Base-by-base conservation (phyloP, 2,329 filamentous ascomycete genomes). In the Colletotrichum camelliae region DNA sequence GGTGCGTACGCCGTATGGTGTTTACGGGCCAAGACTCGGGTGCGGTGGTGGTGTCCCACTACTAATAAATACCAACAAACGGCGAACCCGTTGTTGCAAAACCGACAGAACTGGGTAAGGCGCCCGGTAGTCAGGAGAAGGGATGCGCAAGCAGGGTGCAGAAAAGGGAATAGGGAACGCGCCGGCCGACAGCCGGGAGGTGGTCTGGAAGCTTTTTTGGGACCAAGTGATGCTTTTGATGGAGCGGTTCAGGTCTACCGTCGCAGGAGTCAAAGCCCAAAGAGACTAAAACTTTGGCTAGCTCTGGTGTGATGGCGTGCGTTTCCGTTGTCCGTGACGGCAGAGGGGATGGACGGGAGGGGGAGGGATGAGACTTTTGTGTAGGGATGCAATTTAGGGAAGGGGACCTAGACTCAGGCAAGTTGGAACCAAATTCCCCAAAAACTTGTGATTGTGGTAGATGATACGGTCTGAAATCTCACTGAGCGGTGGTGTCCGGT, bases 191-290 rank as follows among this genome's bases (percentile, higher is more conserved):
- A 73, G 58, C 73, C 73, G 70, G 64, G n/a, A 64, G 43, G 39
- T 37, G 70, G 73, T 60, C 58, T 65, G 58, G 64, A 75, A 73
- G 70, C 70, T 65, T 75, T 75, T 55, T 52, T 43, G 67, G 33
- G 43, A 67, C 58, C 43, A 58, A 67, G 61, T 71, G 74, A 75
- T 60, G 70, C 64, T 68, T 73, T 73, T 48, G 61, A 72, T 62
- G 52, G 68, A 72, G 29, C 31, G 72, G 72, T 75, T 75, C 74
- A 75, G 73, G 70, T 73, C 24, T 64, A 58, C 21, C 64, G 73
- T 48, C 57, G 43, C n/a, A 55, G 27, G 29, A 73, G 74, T 73
- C 74, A 73, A 74, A 73, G 74, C 64, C 64, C 57, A 18, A 35
- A 39, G 18, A 39, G 27, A 29, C 73, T 55, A 67, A 48, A 75